phyloP scores from a whole-genome alignment of 106 monocot species.

The Apostasia ramifera region DNA sequence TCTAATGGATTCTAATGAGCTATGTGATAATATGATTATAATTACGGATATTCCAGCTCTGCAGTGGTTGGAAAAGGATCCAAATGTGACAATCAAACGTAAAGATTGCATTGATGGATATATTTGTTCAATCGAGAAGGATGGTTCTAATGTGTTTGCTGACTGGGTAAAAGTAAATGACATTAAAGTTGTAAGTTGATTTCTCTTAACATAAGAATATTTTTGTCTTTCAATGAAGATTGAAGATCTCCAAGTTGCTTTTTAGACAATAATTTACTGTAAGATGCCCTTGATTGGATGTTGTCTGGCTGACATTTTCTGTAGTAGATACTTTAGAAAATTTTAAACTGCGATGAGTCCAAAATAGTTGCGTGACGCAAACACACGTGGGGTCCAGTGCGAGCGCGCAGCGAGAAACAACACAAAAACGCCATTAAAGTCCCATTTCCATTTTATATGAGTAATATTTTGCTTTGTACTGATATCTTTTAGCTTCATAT shows the following conservation, averaged over 20 bases:
- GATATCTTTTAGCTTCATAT: too few species aligned
- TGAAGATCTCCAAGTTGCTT: neutral
- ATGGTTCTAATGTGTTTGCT: conserved; percentile 71
- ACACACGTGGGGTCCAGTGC: too few species aligned
- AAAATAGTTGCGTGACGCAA: too few species aligned
- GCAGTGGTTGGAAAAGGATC: conserved; percentile 76
- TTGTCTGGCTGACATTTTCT: neutral
- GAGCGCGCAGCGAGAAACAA: too few species aligned
- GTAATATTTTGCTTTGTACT: too few species aligned
- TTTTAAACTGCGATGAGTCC: too few species aligned
- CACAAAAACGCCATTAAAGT: too few species aligned
- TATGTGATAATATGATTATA: neutral
- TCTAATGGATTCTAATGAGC: neutral
- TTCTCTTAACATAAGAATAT: neutral
- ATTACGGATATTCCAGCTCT: conserved; percentile 31
- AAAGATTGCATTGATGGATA: conserved; percentile 82
- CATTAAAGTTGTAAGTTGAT: conserved; percentile 58
- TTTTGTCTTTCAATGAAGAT: neutral
- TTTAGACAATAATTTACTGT: neutral
- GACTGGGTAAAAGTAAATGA: conserved; percentile 62
- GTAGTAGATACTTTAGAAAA: neutral
- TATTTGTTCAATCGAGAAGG: conserved; percentile 52
- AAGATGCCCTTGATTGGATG: neutral
- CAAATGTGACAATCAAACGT: conserved; percentile 49
- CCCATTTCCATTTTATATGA: too few species aligned